Base-by-base conservation (phyloP, 345 rosid species). In the Psidium guajava region DNA sequence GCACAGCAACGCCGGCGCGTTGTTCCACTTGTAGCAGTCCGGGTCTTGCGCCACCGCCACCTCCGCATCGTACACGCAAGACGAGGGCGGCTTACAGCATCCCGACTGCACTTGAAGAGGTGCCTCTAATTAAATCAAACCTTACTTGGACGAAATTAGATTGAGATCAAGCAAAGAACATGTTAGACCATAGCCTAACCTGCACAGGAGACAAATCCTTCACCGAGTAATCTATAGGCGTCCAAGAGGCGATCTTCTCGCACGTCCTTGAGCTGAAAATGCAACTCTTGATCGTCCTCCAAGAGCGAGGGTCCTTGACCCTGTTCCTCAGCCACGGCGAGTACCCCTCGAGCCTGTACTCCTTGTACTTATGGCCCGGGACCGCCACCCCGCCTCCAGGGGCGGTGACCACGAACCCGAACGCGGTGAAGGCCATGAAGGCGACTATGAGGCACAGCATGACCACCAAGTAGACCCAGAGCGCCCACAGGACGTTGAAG, bases 61-160 rank as follows among this genome's bases (percentile, higher is more conserved):
- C 28, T 86, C 95, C 87, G 73, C 85, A 89, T 91, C 90, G 92
- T 97, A 96, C 49, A 83, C 90, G 85, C 99, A 97, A 16, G 99
- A 86, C 9, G 98, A 95, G 11, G 99, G 98, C 59, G 99, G 99
- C 91, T 96, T 97, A 85, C 99, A 97, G 51, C 99, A 97, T 77
- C 99, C 99, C 0, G 99, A 96, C 99, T 94, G 84, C 58, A 80
- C 42, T 6, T 16, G 18, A 54, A 54, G 55, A 54, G 22, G 55
- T 16, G 22, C 55, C 55, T 54, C 56, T 54, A 54, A 20, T 54
- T 54, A 2, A 54, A 18, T 52, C 54, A 6, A 15, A 52, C 69
- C 27, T 59, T 36, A 11, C 36, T 27, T 3, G 74, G 74, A 61
- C 28, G 40, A 61, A 61, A 61, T 61, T 28, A 27, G 74, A 27